phyloP scores from a whole-genome alignment of 23 red algal genomes.

The Pyropia yezoensis region DNA sequence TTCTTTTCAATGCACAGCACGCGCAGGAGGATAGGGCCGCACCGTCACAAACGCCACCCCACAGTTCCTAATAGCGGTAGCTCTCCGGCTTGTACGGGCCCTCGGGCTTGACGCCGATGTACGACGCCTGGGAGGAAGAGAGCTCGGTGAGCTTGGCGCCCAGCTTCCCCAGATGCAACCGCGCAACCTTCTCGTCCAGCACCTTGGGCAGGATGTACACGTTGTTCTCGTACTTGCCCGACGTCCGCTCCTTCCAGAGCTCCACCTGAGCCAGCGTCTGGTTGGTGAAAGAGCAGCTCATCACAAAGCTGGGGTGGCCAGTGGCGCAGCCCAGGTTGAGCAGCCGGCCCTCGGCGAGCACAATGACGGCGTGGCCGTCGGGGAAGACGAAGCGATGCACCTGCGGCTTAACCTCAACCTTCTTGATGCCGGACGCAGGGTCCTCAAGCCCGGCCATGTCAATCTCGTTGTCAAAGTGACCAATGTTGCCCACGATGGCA shows the following conservation, averaged over 20 bases:
- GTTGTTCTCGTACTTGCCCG: constrained; percentile 99
- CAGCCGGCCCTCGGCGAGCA: constrained; percentile 94
- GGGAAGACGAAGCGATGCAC: constrained; percentile 92
- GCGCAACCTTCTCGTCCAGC: constrained; percentile 98
- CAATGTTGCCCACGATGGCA: constrained; percentile 97
- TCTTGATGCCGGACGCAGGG: constrained; percentile 54
- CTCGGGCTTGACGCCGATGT: constrained; percentile 59
- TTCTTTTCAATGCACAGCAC: too few species aligned
- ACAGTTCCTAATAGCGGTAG: constrained; percentile 79
- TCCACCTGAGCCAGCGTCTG: constrained; percentile 96
- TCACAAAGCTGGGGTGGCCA: constrained; percentile 97
- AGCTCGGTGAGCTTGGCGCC: constrained; percentile 91
- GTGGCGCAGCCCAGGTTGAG: constrained; percentile 98
- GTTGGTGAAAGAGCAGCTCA: constrained; percentile 99
- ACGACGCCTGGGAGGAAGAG: constrained; percentile 63
- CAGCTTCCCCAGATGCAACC: constrained; percentile 78
- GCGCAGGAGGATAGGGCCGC: too few species aligned
- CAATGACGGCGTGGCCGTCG: constrained; percentile 85
- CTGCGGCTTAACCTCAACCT: constrained; percentile 91
- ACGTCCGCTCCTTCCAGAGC: constrained; percentile 65
- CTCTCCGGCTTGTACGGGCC: constrained; percentile 87
- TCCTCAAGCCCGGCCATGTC: constrained; percentile 79
- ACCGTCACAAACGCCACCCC: too few species aligned
- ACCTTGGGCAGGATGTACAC: constrained; percentile 99
- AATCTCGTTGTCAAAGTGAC: constrained; percentile 99